Base-by-base conservation (phyloP, 257 asterid genomes). In the Pogostemon cablin region DNA sequence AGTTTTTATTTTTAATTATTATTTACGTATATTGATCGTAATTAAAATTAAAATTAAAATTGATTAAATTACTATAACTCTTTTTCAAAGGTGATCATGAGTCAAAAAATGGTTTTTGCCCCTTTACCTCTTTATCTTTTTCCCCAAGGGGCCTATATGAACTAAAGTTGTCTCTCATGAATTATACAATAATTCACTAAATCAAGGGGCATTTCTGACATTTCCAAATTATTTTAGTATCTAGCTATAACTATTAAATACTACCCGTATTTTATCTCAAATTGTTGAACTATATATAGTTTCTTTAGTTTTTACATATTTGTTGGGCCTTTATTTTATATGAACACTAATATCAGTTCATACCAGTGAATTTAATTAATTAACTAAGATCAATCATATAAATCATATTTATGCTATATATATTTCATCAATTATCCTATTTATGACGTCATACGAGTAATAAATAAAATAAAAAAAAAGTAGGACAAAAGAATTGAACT, bases 31-130 rank as follows among this genome's bases (percentile, higher is more conserved):
- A 65, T 73, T 25, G 12, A 41, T 58, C 2, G 67, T 12, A 43
- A 42, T 71, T 20, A 20, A 20, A 53, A 71, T 17, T 53, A 53
- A 15, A 52, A 48, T 54, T 78, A n/a, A n/a, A n/a, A n/a, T n/a
- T n/a, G 39, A 59, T 72, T 37, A 53, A 74, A 42, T 54, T 12
- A 53, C 32, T 61, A 71, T 70, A 58, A 75, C n/a, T 65, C 86
- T 65, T 82, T 82, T 82, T 74, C 81, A 79, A 84, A 81, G 74
- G 81, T 62, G 81, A 82, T 84, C 81, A 82, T 83, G 79, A 77
- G 93, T 83, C 90, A 83, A 87, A 76, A 60, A 83, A 79, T 61
- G 54, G 78, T 39, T 65, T 77, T 81, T 80, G 35, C 65, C 88
- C 74, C 79, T 78, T 85, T 80, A 53, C 62, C 67, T 76, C 87